Conservation (phyloP, 2,329 filamentous ascomycete genomes). For the Coniochaeta prunicola region DNA sequence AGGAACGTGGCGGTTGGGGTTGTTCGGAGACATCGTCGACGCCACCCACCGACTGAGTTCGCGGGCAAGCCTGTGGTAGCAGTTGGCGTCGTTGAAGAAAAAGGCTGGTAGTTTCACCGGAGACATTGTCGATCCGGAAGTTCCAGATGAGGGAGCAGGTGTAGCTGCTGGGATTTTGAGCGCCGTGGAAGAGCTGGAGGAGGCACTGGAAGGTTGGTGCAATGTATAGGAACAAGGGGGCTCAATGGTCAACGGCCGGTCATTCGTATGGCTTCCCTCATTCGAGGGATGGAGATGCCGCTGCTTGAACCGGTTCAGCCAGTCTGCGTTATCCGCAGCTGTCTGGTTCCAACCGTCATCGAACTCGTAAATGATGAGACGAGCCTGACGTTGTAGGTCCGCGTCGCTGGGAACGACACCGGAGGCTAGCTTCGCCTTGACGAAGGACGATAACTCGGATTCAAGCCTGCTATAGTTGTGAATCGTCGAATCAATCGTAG, state of each 20-base stretch:
- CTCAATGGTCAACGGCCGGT: constrained; percentile 6
- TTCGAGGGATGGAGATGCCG: constrained; percentile 28
- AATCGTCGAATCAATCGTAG: constrained; percentile 51
- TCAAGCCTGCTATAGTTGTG: constrained; percentile 52
- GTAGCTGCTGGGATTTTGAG: background rate
- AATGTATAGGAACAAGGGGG: background rate
- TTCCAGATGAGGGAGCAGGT: background rate
- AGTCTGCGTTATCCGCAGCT: constrained; percentile 46
- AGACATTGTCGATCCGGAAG: background rate
- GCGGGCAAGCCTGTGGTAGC: constrained; percentile 46
- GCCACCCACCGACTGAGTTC: constrained; percentile 47
- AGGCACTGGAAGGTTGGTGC: background rate
- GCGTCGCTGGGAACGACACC: constrained; percentile 44
- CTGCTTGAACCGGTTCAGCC: constrained; percentile 45
- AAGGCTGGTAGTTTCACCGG: constrained; percentile 25
- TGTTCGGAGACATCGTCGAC: constrained; percentile 49
- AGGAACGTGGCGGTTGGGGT: constrained; percentile 51
- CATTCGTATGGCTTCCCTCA: constrained; percentile 11
- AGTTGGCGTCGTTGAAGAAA: constrained; percentile 54
- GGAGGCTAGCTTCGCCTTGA: constrained; percentile 33
- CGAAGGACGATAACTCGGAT: constrained; percentile 45
- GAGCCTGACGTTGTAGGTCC: constrained; percentile 48
- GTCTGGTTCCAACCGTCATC: constrained; percentile 61
- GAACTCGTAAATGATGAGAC: constrained; percentile 54
- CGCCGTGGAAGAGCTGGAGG: background rate